Evolutionary conservation across 495 filamentous ascomycete genomes (phyloP), one percentile per base, ranked within the genome.

Genomic region (Viridothelium virens): DNA sequence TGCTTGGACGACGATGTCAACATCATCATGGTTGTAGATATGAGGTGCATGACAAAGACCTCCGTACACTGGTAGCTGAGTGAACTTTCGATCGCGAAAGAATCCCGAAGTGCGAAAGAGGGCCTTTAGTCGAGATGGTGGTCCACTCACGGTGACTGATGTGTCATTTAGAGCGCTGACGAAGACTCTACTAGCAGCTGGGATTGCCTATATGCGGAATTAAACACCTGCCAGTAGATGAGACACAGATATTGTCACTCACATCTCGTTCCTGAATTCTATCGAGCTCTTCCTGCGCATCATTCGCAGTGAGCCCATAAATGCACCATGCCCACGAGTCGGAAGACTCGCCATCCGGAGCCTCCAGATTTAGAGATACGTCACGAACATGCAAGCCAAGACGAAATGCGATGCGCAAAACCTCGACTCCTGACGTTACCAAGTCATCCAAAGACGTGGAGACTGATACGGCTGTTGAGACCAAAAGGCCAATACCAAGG

Each of bases 241-340:
- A 14, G n/a, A 2, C 11, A 53, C 5, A 53, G 5, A 9, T n/a
- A 25, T 11, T 5, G 5, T 5, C 5, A 18, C 48, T 53, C 48
- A 53, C 62, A 4, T 38, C n/a, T 64, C 64, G 18, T 2, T 63
- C 67, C 31, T 80, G 75, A 56, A 73, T 72, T 1, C 62, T n/a
- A 62, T 76, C 69, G n/a, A 81, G 70, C 63, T 79, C 77, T 1
- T 73, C 56, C 47, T 78, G 78, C 12, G 77, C 75, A 0, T 68
- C 73, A 0, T 74, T 71, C 5, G 68, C 41, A 12, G 68, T 56
- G 4, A 80, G 65, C 14, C 72, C 74, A 1, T 73, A 69, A 14
- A 83, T 64, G 2, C 80, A 74, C 56, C 75, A 76, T 3, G 80
- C 79, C 80, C 80, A 83, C 41, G 70, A 77, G 31, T 77, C 66